Conservation (phyloP, 2,329 filamentous ascomycete genomes). For the Salinomyces thailandicus region DNA sequence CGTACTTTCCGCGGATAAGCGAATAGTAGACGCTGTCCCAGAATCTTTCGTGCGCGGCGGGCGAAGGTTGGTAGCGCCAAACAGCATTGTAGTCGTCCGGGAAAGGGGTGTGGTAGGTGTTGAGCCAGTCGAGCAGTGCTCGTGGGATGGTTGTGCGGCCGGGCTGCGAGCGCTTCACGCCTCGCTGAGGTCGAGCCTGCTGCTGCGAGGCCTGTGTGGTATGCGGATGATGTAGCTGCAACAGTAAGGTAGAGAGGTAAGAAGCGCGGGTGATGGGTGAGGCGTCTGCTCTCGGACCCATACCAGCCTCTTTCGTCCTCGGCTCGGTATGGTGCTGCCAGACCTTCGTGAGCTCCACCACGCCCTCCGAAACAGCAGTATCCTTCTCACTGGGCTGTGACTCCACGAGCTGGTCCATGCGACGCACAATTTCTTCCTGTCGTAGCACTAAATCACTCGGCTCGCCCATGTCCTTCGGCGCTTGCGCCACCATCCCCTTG, state of each 20-base stretch:
- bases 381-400: not conserved
- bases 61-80: slow-evolving; percentile 54
- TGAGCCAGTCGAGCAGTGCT: slow-evolving; percentile 73
- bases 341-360: slow-evolving; percentile 17
- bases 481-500: slow-evolving; percentile 52
- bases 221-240: slow-evolving; percentile 66
- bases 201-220: slow-evolving; percentile 12
- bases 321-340: slow-evolving; percentile 18
- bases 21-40: slow-evolving; percentile 75
- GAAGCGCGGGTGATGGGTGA: slow-evolving; percentile 64
- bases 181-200: not conserved
- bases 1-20: slow-evolving; percentile 64
- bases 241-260: slow-evolving; percentile 65
- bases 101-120: slow-evolving; percentile 62
- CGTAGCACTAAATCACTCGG: slow-evolving; percentile 59
- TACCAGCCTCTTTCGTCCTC: slow-evolving; percentile 20
- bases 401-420: slow-evolving; percentile 14
- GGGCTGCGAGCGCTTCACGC: not conserved
- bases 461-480: slow-evolving; percentile 50
- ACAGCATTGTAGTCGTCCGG: slow-evolving; percentile 57
- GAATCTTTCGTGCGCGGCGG: slow-evolving; percentile 65
- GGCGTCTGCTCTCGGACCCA: slow-evolving; percentile 40
- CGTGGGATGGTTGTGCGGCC: slow-evolving; percentile 52
- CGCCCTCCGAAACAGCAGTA: slow-evolving; percentile 13
- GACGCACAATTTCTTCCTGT: slow-evolving; percentile 58